phyloP scores from a whole-genome alignment of 306 rosid species.

The Canavalia ensiformis region DNA sequence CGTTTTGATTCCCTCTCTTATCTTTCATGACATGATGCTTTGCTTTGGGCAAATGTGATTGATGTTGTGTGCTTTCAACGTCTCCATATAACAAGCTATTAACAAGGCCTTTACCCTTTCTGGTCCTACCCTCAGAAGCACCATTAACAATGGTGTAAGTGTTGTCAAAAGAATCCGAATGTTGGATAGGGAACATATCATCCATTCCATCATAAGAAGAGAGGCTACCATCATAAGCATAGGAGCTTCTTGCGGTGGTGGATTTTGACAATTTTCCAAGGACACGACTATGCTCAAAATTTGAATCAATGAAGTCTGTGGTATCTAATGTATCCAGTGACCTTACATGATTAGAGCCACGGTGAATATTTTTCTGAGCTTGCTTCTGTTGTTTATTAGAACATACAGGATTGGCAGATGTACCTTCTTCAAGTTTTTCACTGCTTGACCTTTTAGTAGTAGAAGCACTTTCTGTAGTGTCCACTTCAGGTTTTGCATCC shows the following conservation, averaged over 20 bases:
- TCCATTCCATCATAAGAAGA: slow-evolving; percentile 72
- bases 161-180: slow-evolving; percentile 45
- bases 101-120: slow-evolving; percentile 56
- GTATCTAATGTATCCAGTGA: slow-evolving; percentile 50
- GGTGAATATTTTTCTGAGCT: slow-evolving; percentile 42
- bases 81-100: slow-evolving; percentile 43
- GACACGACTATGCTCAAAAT: slow-evolving; percentile 55
- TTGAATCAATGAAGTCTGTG: slow-evolving; percentile 46
- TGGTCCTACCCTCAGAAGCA: slow-evolving; percentile 57
- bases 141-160: slow-evolving; percentile 37
- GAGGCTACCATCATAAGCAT: slow-evolving; percentile 66
- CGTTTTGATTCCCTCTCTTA: slow-evolving; percentile 53
- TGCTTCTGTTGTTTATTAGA: slow-evolving; percentile 54
- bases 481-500: slow-evolving; percentile 52
- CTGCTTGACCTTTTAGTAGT: slow-evolving; percentile 53
- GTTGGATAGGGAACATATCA: slow-evolving; percentile 48
- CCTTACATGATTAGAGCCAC: slow-evolving; percentile 42
- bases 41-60: slow-evolving; percentile 51
- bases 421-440: slow-evolving; percentile 48
- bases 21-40: slow-evolving; percentile 54
- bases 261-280: slow-evolving; percentile 53
- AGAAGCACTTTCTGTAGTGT: slow-evolving; percentile 47
- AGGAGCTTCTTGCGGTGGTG: slow-evolving; percentile 52
- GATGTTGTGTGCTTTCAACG: slow-evolving; percentile 44
- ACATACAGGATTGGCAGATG: slow-evolving; percentile 50